phyloP scores from a whole-genome alignment of 495 filamentous ascomycete genomes.

The Schizothecium vesticola region DNA sequence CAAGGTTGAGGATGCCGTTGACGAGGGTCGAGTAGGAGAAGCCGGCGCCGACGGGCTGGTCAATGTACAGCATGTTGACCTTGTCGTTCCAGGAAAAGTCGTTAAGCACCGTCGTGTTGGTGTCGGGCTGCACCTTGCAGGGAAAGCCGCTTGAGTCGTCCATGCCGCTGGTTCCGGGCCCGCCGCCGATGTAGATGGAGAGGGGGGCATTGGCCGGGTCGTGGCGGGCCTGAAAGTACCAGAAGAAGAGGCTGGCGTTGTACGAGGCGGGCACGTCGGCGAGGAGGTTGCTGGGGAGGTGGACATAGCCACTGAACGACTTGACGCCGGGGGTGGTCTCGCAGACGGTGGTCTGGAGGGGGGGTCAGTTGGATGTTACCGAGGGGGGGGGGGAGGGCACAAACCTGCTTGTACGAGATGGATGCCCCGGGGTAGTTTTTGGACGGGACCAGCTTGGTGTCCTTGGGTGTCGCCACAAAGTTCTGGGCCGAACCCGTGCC shows the following conservation, averaged over 20 bases:
- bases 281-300: conserved; percentile 29
- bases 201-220: conserved; percentile 51
- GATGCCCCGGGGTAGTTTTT: conserved; percentile 7
- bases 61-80: conserved; percentile 68
- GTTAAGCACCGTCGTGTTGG: conserved; percentile 30
- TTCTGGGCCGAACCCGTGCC: conserved; percentile 1
- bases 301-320: conserved; percentile 44
- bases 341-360: conserved; percentile 20
- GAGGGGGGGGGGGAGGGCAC: neutral
- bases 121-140: conserved; percentile 43
- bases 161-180: conserved; percentile 53
- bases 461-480: conserved; percentile 4
- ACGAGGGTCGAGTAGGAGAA: conserved; percentile 45
- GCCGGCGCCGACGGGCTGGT: conserved; percentile 53
- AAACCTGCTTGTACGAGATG: conserved; percentile 16
- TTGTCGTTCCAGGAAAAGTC: conserved; percentile 59
- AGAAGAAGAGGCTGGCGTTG: conserved; percentile 50
- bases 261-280: conserved; percentile 4
- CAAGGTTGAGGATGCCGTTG: conserved; percentile 37
- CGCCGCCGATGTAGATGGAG: conserved; percentile 61
- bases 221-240: conserved; percentile 63
- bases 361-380: neutral
- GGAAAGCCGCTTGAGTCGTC: conserved; percentile 50
- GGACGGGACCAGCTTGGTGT: conserved; percentile 3
- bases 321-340: conserved; percentile 26